Percentiles rank a stretch among this genome's conserved stretches.
Conservation (phyloP, 148 eudicot genomes). For the Nepenthes mirabilis region DNA sequence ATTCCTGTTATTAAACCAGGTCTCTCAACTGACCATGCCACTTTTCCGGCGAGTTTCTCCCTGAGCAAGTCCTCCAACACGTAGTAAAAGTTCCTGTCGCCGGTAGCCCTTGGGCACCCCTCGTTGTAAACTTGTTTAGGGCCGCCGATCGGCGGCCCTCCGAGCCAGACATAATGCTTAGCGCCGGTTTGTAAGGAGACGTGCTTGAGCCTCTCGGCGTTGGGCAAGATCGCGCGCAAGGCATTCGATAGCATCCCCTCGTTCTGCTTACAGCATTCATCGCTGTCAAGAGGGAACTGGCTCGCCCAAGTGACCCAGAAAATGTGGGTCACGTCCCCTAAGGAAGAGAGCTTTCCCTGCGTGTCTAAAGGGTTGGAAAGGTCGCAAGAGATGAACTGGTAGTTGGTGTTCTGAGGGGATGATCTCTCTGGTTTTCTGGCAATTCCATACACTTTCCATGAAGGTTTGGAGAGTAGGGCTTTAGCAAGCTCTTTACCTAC, state of each 20-base stretch:
- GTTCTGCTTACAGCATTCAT: slow-evolving; percentile 68
- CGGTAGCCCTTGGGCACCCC: slow-evolving; percentile 42
- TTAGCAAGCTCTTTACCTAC: slow-evolving; percentile 69
- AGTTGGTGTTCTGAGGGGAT: slow-evolving; percentile 17
- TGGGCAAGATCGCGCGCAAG: slow-evolving; percentile 49
- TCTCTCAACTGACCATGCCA: slow-evolving; percentile 71
- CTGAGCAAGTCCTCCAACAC: slow-evolving; percentile 61
- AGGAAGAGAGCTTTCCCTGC: slow-evolving; percentile 30
- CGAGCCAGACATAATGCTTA: slow-evolving; percentile 62
- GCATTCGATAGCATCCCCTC: slow-evolving; percentile 62
- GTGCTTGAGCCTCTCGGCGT: slow-evolving; percentile 30
- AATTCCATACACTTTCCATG: slow-evolving; percentile 79
- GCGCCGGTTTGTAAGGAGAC: slow-evolving; percentile 76
- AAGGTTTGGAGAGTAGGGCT: slow-evolving; percentile 30
- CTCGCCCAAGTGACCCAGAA: slow-evolving; percentile 93
- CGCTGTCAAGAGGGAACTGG: slow-evolving; percentile 50
- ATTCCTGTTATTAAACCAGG: slow-evolving; percentile 75
- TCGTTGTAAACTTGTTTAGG: slow-evolving; percentile 25
- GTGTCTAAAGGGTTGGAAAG: slow-evolving; percentile 42
- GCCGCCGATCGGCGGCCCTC: slow-evolving; percentile 2
- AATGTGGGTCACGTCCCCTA: slow-evolving; percentile 61
- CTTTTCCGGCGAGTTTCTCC: slow-evolving; percentile 31
- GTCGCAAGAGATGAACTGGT: slow-evolving; percentile 66
- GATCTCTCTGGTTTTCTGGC: slow-evolving; percentile 36
- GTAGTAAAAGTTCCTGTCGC: slow-evolving; percentile 55